A percentile compares a stretch with the other conserved stretches of the same genome.
These are phyloP conservation scores for Trypanosoma lewisi DNA, from an alignment of 208 protist genomes.

Conservation along the genomic window DNA sequence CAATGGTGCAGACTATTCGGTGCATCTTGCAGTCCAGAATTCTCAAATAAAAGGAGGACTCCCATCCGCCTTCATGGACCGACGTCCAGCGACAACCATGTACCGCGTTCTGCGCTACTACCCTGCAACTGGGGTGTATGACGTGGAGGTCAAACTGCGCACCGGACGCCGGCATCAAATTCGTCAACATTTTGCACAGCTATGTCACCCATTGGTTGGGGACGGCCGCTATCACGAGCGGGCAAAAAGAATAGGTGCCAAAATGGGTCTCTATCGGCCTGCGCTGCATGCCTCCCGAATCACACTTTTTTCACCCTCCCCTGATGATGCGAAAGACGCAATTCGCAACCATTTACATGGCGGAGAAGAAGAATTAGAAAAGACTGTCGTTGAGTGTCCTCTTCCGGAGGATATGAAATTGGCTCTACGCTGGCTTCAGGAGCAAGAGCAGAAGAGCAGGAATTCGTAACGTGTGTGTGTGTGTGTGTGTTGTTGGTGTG, in stretches of 20 bases:
- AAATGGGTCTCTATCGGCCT: constrained; percentile 24
- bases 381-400: constrained; percentile 49
- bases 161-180: constrained; percentile 79
- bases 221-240: constrained; percentile 57
- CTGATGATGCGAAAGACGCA: background rate
- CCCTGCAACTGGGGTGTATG: constrained; percentile 40
- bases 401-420: constrained; percentile 52
- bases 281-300: constrained; percentile 44
- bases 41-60: background rate
- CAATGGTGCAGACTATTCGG: constrained; percentile 27
- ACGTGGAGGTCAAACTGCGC: constrained; percentile 58
- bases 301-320: constrained; percentile 10
- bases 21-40: constrained; percentile 18
- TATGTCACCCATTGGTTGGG: constrained; percentile 66
- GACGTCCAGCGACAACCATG: constrained; percentile 45
- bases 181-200: constrained; percentile 74
- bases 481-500: background rate
- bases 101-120: constrained; percentile 73
- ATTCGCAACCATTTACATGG: background rate
- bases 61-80: constrained; percentile 29
- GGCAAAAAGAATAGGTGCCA: constrained; percentile 16
- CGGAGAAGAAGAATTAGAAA: constrained; percentile 1
- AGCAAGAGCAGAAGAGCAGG: constrained; percentile 15
- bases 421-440: constrained; percentile 37
- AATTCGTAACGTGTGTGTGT: background rate